Conservation (phyloP, 2,329 filamentous ascomycete species). For the Trichoderma harzianum region DNA sequence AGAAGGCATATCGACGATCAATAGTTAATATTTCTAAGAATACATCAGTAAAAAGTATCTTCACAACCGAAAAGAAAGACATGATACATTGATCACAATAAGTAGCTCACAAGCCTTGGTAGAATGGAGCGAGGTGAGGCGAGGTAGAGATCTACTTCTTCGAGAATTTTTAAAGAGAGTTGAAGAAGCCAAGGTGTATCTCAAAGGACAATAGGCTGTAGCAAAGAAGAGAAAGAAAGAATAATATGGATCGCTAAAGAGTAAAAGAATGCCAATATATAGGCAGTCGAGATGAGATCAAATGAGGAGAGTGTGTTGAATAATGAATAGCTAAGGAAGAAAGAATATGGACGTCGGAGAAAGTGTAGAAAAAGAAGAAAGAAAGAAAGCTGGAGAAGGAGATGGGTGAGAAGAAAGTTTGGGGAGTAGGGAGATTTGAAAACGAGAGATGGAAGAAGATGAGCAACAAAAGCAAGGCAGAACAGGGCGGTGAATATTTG, state of each 20-base stretch:
- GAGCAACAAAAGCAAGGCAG: not conserved
- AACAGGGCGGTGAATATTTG: not conserved
- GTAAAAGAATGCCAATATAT: no score
- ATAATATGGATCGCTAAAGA: not conserved
- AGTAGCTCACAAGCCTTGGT: fast-evolving
- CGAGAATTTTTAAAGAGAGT: fast-evolving
- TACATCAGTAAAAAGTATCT: not conserved
- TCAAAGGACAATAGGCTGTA: not conserved
- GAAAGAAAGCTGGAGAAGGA: not conserved
- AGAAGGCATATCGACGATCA: not conserved
- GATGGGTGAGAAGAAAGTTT: not conserved
- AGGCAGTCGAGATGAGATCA: fast-evolving
- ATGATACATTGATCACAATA: not conserved
- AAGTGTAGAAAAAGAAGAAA: not conserved
- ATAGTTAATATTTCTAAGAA: not conserved
- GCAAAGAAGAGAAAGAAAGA: not conserved
- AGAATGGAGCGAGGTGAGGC: not conserved
- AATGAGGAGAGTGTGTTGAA: not conserved
- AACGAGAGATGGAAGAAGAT: not conserved
- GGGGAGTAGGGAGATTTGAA: not conserved
- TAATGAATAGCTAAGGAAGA: not conserved
- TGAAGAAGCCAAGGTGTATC: not conserved
- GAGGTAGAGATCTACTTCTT: not conserved
- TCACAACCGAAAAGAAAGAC: not conserved
- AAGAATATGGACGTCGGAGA: no score